Base-by-base conservation (phyloP, 2,329 filamentous ascomycete species). In the Arthrobotrys sinensis region DNA sequence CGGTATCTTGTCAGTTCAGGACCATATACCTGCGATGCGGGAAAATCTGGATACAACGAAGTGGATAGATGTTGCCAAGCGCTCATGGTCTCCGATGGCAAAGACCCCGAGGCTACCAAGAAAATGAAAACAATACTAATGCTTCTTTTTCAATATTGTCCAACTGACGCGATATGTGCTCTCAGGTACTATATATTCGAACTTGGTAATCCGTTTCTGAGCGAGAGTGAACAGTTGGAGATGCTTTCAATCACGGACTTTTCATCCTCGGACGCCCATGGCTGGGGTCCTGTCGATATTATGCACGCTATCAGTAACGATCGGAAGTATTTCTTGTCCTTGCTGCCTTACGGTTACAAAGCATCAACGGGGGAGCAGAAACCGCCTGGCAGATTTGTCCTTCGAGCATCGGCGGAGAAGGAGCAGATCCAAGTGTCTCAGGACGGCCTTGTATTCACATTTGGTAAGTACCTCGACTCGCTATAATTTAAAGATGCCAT, bases 61-160 rank as follows among this genome's bases (percentile, higher is more conserved):
- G 66, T 69, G 0, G 66, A 69, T 21, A 19, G 16, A n/a, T 69
- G 65, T 16, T 68, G 40, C 28, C 2, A 24, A 19, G 2, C 57
- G 19, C 10, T 40, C 24, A 5, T 14, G 63, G 21, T n/a, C 4
- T 38, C 6, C 8, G 36, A 38, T 6, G 36, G 36, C 12, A 38
- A 38, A 38, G 2, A 8, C 36, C 19, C 50, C 5, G 38, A 46
- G 3, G 16, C 34, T 1, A 46, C 28, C 2, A 34, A 7, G 28
- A 28, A 28, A 7, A 8, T 63, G 3, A 69, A 62, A 12, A 2
- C 1, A 2, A 36, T 62, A 10, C 40, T 69, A 11, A 8, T 1
- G n/a, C 40, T 69, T 19, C n/a, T 69, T 4, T 69, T 69, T 12
- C n/a, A 38, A n/a, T 19, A n/a, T n/a, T 36, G 16, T 10, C 40